These are phyloP conservation scores for Balamuthia mandrillaris DNA, from an alignment of 208 protist species.

Conservation along the genomic window DNA sequence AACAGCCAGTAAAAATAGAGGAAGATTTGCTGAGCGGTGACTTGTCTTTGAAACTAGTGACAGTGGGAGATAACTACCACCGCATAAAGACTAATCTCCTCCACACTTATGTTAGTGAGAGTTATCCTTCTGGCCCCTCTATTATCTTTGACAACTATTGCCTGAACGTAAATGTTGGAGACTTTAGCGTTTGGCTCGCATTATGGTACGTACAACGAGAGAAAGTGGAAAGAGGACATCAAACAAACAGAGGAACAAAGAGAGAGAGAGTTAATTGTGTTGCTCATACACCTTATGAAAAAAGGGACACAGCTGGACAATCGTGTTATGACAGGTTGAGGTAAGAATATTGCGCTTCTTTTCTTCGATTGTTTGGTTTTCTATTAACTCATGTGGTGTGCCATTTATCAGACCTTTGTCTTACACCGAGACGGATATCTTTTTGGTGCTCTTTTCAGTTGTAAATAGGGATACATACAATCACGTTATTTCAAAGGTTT, in stretches of 20 bases:
- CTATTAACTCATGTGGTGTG: neutral
- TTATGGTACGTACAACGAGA: slow-evolving; percentile 1
- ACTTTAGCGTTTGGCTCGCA: neutral
- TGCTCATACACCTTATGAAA: neutral
- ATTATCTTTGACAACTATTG: neutral
- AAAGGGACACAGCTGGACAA: neutral
- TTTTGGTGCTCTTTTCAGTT: neutral
- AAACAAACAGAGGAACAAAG: neutral
- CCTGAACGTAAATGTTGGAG: neutral
- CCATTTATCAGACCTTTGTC: neutral
- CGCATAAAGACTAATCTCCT: neutral
- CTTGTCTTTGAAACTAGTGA: neutral
- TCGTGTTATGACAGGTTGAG: no score
- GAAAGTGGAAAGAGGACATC: neutral
- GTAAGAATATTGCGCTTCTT: neutral
- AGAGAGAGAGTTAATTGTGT: neutral
- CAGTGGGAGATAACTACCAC: neutral
- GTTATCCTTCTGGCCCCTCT: neutral
- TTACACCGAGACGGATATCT: slow-evolving; percentile 9
- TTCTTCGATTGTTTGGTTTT: neutral
- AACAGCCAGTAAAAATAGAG: neutral
- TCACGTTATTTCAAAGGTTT: neutral
- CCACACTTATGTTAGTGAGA: neutral
- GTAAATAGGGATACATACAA: neutral
- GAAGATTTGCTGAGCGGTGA: neutral